Percentiles rank a stretch among this genome's conserved stretches.
phyloP scores from a whole-genome alignment of 805 yeast species.

The Candida boleticola region DNA sequence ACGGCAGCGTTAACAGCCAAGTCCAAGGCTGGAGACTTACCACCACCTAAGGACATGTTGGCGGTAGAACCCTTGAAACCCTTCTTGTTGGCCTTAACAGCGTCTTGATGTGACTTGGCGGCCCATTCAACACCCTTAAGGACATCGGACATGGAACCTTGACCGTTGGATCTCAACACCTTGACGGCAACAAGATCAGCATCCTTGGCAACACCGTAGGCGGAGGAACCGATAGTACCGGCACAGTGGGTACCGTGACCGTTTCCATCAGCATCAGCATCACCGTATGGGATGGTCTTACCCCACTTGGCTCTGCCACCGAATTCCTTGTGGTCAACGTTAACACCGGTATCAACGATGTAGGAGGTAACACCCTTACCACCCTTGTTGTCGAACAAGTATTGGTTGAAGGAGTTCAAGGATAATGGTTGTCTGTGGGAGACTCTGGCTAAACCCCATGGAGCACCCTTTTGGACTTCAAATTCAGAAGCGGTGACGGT shows the following conservation, averaged over 20 bases:
- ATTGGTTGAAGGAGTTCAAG: slow-evolving; percentile 69
- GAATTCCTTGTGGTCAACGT: slow-evolving; percentile 72
- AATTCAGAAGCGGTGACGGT: slow-evolving; percentile 62
- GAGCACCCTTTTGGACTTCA: slow-evolving; percentile 76
- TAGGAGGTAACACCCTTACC: slow-evolving; percentile 86
- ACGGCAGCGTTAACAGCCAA: slow-evolving; percentile 89
- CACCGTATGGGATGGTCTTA: slow-evolving; percentile 70
- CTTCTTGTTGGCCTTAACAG: slow-evolving; percentile 49
- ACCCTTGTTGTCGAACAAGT: slow-evolving; percentile 66
- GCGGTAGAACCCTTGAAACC: slow-evolving; percentile 85
- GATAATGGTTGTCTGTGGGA: slow-evolving; percentile 75
- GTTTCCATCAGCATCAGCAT: slow-evolving; percentile 72
- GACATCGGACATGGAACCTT: slow-evolving; percentile 82
- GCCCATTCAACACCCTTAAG: slow-evolving; percentile 84
- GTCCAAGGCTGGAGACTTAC: slow-evolving; percentile 83
- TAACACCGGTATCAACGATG: slow-evolving; percentile 87
- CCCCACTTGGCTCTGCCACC: slow-evolving; percentile 88
- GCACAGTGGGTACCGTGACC: slow-evolving; percentile 98
- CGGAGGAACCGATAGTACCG: slow-evolving; percentile 83
- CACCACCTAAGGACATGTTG: slow-evolving; percentile 95
- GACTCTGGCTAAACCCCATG: slow-evolving; percentile 92
- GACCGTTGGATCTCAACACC: slow-evolving; percentile 78
- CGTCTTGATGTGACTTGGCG: slow-evolving; percentile 64
- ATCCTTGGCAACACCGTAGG: slow-evolving; percentile 81
- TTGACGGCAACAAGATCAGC: slow-evolving; percentile 80